A percentile compares a stretch with the other conserved stretches of the same genome.
Evolutionary conservation across 495 filamentous ascomycete species (phyloP).

Genomic region (Hypoxylon subgilvum): DNA sequence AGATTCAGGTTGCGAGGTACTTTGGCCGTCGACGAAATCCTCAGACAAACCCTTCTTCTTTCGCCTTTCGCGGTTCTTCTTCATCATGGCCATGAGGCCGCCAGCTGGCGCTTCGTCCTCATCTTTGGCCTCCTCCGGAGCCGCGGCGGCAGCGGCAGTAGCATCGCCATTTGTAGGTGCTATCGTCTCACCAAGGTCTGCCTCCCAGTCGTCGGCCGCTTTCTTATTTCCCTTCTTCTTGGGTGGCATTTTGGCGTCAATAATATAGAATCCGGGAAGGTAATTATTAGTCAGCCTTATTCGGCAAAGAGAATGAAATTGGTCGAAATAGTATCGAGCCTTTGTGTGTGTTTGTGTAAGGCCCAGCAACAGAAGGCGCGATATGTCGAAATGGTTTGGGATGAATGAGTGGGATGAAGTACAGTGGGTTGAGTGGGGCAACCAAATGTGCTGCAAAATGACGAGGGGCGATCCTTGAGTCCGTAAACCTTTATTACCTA

Average conservation of each 20-base stretch:
- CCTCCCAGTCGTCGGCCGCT: constrained; percentile 92
- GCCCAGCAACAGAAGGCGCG: no score
- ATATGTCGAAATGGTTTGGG: neutral
- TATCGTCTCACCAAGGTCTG: constrained; percentile 83
- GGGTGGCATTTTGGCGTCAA: constrained; percentile 71
- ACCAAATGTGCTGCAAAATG: constrained; percentile 10
- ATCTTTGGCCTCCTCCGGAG: constrained; percentile 56
- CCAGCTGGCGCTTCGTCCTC: constrained; percentile 58
- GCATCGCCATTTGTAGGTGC: constrained; percentile 56
- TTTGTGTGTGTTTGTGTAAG: neutral
- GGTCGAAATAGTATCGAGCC: neutral
- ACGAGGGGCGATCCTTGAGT: no score
- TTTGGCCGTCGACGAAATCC: constrained; percentile 77
- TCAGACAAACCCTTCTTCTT: constrained; percentile 87
- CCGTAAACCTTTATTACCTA: no score
- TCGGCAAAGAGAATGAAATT: neutral
- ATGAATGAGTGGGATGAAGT: neutral
- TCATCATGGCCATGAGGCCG: constrained; percentile 83
- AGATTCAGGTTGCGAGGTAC: constrained; percentile 57
- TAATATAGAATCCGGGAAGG: neutral
- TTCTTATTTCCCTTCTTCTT: constrained; percentile 94
- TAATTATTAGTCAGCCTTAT: neutral
- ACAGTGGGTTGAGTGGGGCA: constrained; percentile 23
- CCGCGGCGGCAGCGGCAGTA: constrained; percentile 45
- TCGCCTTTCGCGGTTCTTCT: constrained; percentile 89